These are phyloP conservation scores for Malassezia brasiliensis DNA, from an alignment of 1,284 basidiomycete genomes.

Conservation along the genomic window DNA sequence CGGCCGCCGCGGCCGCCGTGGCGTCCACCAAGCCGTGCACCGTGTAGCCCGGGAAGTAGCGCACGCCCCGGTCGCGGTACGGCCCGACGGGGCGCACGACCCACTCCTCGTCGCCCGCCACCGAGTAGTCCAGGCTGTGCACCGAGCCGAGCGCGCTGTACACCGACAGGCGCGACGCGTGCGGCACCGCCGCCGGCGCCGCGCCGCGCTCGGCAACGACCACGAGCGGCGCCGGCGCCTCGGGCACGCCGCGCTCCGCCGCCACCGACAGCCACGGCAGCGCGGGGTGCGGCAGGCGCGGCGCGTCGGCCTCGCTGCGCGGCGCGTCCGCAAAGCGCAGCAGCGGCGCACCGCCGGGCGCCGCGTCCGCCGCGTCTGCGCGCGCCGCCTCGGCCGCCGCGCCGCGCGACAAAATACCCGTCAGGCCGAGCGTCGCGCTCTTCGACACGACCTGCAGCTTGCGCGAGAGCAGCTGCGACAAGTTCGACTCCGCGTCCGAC, in stretches of 20 bases:
- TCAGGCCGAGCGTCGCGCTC: neutral
- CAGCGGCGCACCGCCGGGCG: neutral
- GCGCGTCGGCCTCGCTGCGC: neutral
- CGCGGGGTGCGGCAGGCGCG: neutral
- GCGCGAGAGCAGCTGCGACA: constrained; percentile 2
- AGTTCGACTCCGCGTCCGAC: neutral
- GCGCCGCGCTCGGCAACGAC: constrained; percentile 10
- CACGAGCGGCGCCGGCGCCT: neutral
- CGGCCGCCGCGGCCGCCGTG: constrained; percentile 4
- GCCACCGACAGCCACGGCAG: constrained; percentile 7
- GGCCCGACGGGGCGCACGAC: constrained; percentile 28
- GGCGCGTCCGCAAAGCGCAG: constrained; percentile 7
- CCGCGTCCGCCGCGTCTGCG: neutral
- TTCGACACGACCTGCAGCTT: constrained; percentile 13
- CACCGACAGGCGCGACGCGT: neutral
- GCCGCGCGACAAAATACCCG: constrained; percentile 6
- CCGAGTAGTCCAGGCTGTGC: constrained; percentile 13
- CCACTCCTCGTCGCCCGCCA: constrained; percentile 16
- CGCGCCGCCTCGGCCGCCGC: neutral
- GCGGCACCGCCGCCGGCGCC: constrained; percentile 7
- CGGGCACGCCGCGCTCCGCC: neutral
- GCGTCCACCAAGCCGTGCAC: constrained; percentile 31
- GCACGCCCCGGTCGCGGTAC: constrained; percentile 28
- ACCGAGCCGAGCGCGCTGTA: neutral
- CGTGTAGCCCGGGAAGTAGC: constrained; percentile 29